Evolutionary conservation across 805 yeast species (phyloP).

Genomic region (Kazachstania africana): DNA sequence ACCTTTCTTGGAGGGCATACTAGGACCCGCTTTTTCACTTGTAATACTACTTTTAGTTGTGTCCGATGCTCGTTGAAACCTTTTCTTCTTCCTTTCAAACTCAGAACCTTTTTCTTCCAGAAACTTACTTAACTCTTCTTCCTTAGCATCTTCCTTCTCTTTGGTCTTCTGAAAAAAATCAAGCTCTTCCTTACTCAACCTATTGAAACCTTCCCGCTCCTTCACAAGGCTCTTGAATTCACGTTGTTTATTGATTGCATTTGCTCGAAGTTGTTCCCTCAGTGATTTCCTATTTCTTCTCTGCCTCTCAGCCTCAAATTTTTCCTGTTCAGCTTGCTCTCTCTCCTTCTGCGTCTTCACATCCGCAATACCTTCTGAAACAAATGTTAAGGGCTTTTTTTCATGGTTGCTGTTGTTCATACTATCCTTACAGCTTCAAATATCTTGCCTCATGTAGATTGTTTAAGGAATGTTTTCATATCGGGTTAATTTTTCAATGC

Average conservation of each 20-base stretch:
- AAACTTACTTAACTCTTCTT: constrained; percentile 4
- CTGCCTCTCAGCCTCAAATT: constrained; percentile 13
- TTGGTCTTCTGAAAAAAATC: constrained; percentile 8
- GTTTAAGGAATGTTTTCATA: no score
- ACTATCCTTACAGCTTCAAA: no score
- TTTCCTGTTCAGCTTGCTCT: constrained; percentile 13
- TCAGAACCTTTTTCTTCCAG: constrained; percentile 1
- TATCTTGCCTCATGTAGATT: no score
- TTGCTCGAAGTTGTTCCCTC: constrained; percentile 20
- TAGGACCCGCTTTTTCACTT: no score
- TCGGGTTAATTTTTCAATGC: no score
- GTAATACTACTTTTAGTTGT: no score
- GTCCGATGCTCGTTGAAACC: no score
- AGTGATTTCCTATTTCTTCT: constrained; percentile 18
- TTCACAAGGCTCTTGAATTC: constrained; percentile 14
- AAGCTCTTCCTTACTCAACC: constrained; percentile 17
- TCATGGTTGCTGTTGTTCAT: background rate
- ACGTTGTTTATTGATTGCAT: constrained; percentile 19
- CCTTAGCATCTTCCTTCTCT: constrained; percentile 3
- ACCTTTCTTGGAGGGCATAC: no score
- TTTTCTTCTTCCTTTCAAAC: constrained; percentile 4
- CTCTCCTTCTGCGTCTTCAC: constrained; percentile 12
- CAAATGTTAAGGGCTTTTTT: constrained; percentile 12
- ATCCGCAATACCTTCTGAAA: constrained; percentile 22
- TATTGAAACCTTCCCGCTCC: constrained; percentile 21